Evolutionary conservation across 1,284 basidiomycete genomes (phyloP).

Genomic region (Termitomyces sp.): DNA sequence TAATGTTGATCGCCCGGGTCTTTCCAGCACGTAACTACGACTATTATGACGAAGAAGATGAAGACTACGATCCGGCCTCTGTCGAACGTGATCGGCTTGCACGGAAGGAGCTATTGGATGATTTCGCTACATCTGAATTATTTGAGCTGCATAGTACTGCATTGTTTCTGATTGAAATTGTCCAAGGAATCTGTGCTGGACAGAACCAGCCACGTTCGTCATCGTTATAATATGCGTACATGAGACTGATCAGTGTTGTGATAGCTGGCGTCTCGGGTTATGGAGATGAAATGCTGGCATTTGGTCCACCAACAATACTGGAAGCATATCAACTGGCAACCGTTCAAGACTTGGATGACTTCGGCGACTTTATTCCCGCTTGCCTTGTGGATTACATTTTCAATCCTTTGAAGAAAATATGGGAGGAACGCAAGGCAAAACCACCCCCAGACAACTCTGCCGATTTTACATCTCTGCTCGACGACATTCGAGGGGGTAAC

Average conservation of each 20-base stretch:
- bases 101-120: conserved; percentile 19
- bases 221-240: neutral
- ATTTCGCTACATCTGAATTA: conserved; percentile 24
- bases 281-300: conserved; percentile 13
- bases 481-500: conserved; percentile 21
- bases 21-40: conserved; percentile 18
- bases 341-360: neutral
- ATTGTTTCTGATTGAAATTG: conserved; percentile 22
- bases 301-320: conserved; percentile 10
- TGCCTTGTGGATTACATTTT: conserved; percentile 18
- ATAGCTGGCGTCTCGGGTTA: neutral
- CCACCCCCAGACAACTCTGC: conserved; percentile 15
- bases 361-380: neutral
- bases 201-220: conserved; percentile 4
- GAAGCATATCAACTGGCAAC: neutral
- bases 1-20: conserved; percentile 24
- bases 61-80: neutral
- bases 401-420: conserved; percentile 19
- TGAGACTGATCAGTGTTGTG: neutral
- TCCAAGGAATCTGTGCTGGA: conserved; percentile 1
- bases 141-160: conserved; percentile 24
- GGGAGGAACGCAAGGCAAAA: conserved; percentile 23
- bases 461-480: conserved; percentile 27
- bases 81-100: conserved; percentile 7
- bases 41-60: conserved; percentile 5